Conservation (phyloP, 805 yeast species). For the Saccharomycopsis fermentans region DNA sequence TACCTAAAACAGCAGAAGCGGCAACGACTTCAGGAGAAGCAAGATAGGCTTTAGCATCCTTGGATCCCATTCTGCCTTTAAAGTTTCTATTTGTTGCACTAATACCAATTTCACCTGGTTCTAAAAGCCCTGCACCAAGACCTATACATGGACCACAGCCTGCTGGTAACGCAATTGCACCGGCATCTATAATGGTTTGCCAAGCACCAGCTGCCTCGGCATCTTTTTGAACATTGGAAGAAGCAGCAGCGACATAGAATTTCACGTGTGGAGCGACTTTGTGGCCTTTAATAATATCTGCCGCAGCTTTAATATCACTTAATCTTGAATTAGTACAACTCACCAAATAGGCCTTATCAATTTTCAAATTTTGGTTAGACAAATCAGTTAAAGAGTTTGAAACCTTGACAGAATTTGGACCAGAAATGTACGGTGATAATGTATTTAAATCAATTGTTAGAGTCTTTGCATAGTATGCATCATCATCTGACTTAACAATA, state of each 20-base stretch:
- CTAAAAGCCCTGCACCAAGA: conserved; percentile 82
- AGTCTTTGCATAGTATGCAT: conserved; percentile 83
- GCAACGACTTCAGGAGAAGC: conserved; percentile 99
- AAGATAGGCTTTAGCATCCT: conserved; percentile 89
- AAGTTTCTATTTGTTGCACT: conserved; percentile 97
- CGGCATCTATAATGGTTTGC: conserved; percentile 82
- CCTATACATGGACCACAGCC: conserved; percentile 99
- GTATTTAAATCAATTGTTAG: conserved; percentile 70
- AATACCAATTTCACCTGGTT: conserved; percentile 96
- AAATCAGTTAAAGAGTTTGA: conserved; percentile 70
- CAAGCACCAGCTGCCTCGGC: conserved; percentile 91
- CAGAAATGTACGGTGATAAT: conserved; percentile 81
- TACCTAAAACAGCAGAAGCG: conserved; percentile 93
- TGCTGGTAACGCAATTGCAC: conserved; percentile 91
- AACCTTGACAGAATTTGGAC: conserved; percentile 95
- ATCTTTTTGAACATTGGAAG: conserved; percentile 83
- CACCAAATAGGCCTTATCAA: conserved; percentile 93
- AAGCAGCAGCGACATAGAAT: conserved; percentile 96
- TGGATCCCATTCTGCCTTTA: conserved; percentile 98
- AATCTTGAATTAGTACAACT: conserved; percentile 95
- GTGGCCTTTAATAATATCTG: conserved; percentile 70
- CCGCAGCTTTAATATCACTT: conserved; percentile 90
- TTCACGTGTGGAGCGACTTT: conserved; percentile 85
- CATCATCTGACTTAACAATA: conserved; percentile 47
- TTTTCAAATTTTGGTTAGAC: conserved; percentile 59